A percentile compares a stretch with the other conserved stretches of the same genome.
phyloP scores from a whole-genome alignment of 352 stramenopile species.

The Globisporangium viniferum region DNA sequence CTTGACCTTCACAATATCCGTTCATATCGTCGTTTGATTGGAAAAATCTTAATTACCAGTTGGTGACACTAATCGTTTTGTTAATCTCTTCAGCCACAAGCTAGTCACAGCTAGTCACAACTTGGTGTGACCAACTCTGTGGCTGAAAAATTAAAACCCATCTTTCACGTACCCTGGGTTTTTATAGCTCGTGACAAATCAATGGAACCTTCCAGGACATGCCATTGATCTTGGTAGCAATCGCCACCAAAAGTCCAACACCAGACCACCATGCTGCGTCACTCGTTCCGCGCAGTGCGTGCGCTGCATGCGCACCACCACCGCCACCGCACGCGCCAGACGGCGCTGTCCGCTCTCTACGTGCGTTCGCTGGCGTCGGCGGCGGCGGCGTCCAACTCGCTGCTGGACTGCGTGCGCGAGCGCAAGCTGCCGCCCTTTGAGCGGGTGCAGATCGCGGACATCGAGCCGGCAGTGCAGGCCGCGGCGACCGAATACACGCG shows the following conservation, averaged over 20 bases:
- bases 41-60: background rate
- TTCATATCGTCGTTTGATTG: background rate
- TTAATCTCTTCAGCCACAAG: background rate
- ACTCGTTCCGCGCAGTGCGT: background rate
- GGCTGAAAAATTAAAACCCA: background rate
- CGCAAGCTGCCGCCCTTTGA: slow-evolving; percentile 69
- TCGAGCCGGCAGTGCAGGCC: slow-evolving; percentile 53
- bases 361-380: slow-evolving; percentile 5
- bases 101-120: background rate
- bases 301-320: slow-evolving; percentile 6
- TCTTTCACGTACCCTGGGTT: background rate
- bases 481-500: slow-evolving; percentile 48
- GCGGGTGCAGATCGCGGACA: slow-evolving; percentile 54
- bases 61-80: background rate
- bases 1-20: no score
- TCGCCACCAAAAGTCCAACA: background rate
- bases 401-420: slow-evolving; percentile 54
- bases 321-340: no score
- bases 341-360: background rate
- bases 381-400: slow-evolving; percentile 30
- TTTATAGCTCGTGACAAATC: background rate
- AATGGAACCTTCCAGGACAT: slow-evolving; percentile 1
- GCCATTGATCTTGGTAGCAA: background rate
- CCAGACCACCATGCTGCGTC: background rate
- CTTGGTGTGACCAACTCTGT: background rate